phyloP scores from a whole-genome alignment of 2,329 filamentous ascomycete genomes.

The Anthostomella pinea region DNA sequence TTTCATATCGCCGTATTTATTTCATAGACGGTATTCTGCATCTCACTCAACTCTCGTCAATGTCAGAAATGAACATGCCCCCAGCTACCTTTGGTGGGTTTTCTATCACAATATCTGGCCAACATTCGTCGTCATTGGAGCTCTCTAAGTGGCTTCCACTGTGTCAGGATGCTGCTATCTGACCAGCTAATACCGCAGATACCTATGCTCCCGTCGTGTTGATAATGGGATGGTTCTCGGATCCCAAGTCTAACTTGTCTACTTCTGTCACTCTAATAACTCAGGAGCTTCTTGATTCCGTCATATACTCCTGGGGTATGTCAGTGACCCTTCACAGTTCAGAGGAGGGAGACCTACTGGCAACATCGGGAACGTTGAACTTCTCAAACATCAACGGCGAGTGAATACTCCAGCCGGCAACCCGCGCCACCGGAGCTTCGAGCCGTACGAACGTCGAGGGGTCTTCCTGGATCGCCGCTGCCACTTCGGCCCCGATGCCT shows the following conservation, averaged over 20 bases:
- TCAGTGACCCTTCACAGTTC: constrained; percentile 24
- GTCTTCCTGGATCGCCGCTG: constrained; percentile 82
- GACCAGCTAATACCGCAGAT: too few species aligned
- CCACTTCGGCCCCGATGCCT: constrained; percentile 84
- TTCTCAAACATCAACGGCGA: constrained; percentile 75
- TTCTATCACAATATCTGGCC: too few species aligned
- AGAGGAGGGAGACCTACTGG: constrained; percentile 52
- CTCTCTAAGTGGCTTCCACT: too few species aligned
- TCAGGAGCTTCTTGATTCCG: constrained; percentile 62
- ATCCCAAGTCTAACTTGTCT: constrained; percentile 1
- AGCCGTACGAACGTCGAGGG: constrained; percentile 71
- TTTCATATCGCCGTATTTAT: too few species aligned
- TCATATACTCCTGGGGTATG: constrained; percentile 62
- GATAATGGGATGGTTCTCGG: background rate
- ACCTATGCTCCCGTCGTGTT: too few species aligned
- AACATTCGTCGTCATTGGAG: too few species aligned
- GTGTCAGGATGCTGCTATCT: too few species aligned
- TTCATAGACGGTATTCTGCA: too few species aligned
- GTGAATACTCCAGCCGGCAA: constrained; percentile 89
- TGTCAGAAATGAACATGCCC: too few species aligned
- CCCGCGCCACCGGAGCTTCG: constrained; percentile 79
- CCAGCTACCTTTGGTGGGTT: too few species aligned
- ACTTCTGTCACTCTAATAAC: constrained; percentile 48
- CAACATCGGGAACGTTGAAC: constrained; percentile 80
- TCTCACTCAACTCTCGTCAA: too few species aligned